phyloP scores from a whole-genome alignment of 306 rosid genomes.

The Vachellia pachyceras region DNA sequence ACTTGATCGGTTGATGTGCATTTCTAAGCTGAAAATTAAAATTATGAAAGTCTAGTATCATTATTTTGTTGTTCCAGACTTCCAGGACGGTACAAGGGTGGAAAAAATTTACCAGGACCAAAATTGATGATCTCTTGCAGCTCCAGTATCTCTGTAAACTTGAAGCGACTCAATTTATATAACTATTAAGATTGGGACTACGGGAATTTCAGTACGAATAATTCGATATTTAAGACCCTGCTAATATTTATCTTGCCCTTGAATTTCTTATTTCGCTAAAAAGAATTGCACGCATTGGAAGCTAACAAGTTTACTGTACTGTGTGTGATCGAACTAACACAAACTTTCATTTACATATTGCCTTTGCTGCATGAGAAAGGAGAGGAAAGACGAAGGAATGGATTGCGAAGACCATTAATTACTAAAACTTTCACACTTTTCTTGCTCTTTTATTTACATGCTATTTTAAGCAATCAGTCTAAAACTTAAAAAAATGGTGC shows the following conservation, averaged over 20 bases:
- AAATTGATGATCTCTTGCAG: background rate
- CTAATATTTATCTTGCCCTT: background rate
- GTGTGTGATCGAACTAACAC: no score
- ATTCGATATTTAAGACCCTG: no score
- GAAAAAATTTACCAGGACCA: background rate
- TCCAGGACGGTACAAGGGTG: no score
- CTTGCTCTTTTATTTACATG: background rate
- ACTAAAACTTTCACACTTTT: background rate
- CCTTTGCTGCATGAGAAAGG: background rate
- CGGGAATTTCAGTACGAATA: background rate
- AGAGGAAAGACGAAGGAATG: background rate
- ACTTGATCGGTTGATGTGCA: background rate
- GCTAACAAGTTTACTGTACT: no score
- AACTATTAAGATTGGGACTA: background rate
- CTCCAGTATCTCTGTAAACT: background rate
- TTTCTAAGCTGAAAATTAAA: background rate
- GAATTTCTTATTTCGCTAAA: no score
- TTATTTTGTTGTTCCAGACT: no score
- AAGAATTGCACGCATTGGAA: no score
- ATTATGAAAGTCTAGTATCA: no score
- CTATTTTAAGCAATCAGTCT: background rate
- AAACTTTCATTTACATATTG: no score
- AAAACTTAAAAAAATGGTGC: background rate
- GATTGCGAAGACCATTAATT: background rate
- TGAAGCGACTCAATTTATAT: background rate